Evolutionary conservation across 2,329 filamentous ascomycete genomes (phyloP), one percentile per base, ranked within the genome.

Genomic region (Diaporthe ampelina): DNA sequence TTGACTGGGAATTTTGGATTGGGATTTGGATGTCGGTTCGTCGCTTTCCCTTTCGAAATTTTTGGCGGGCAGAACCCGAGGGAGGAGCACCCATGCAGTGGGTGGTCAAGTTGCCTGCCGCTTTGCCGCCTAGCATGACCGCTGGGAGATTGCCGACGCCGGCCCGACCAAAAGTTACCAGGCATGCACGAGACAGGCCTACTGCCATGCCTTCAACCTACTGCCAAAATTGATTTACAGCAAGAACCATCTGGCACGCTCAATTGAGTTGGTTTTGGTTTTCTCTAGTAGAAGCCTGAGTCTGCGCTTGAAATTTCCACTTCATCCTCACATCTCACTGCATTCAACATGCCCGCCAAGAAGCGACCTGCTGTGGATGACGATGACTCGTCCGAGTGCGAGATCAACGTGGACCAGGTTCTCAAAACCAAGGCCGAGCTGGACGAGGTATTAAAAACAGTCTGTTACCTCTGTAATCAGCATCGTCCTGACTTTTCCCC

Each of bases 361-460:
- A 75, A 75, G 40, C 68, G 68, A 50, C 68, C 61, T 24, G 68
- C 72, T 43, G 72, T 24, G 13, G 48, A 57, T 13, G 48, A 40
- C 8, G 70, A 13, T 8, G 74, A 75, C 37, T 75, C 74, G 29
- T 71, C 74, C 19, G 73, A 69, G 32, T 72, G 77, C 56, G 72
- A 77, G 48, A 79, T 80, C 69, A 76, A 78, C 54, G 70, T 76
- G 37, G 65, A 70, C 58, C 72, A 65, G 48, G 77, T 79, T 40
- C 73, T 77, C 63, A 74, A 76, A 37, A 77, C 79, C 61, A 74
- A 74, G 73, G 63, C 74, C 59, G 76, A 73, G 15, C 70, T 77
- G 7, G 75, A 77, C 37, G 76, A 70, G 35, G 76, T 75, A 75
- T 43, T 24, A 5, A 4, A 4, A 9, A 19, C 65, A 26, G 29